Conservation (phyloP, 169 alveolate genomes). For the Toxoplasma gondii region DNA sequence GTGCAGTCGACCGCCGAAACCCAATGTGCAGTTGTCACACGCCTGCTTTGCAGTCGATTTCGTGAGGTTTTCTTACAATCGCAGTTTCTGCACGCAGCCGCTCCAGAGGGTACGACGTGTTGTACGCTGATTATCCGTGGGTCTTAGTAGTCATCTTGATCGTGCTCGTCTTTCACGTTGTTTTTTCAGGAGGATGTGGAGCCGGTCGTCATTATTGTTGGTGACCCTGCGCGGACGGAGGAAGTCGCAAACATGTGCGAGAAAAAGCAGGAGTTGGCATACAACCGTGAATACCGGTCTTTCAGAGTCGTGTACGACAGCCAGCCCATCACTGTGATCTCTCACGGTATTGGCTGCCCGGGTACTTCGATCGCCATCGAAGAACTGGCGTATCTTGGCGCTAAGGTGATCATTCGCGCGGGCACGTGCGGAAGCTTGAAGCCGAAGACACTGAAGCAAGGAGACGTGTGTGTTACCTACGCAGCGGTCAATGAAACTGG, state of each 20-base stretch:
- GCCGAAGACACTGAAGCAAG: slow-evolving; percentile 44
- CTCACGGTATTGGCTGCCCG: slow-evolving; percentile 68
- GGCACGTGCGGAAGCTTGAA: slow-evolving; percentile 69
- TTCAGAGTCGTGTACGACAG: slow-evolving; percentile 33
- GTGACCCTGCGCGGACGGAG: slow-evolving; percentile 67
- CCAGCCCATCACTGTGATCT: slow-evolving; percentile 41
- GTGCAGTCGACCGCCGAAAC: not conserved
- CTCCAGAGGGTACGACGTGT: not conserved
- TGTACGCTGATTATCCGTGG: not conserved
- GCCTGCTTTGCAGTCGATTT: not conserved
- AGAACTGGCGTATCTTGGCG: slow-evolving; percentile 63
- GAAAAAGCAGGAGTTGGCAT: slow-evolving; percentile 35
- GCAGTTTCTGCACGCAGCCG: not conserved
- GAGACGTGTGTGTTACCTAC: slow-evolving; percentile 51
- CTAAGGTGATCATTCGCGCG: slow-evolving; percentile 64
- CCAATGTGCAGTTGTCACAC: not conserved
- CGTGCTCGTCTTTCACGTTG: not conserved
- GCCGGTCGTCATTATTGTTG: slow-evolving; percentile 62
- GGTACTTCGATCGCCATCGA: slow-evolving; percentile 67
- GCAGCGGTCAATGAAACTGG: slow-evolving; percentile 63
- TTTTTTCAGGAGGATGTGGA: slow-evolving; percentile 54
- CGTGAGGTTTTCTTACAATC: not conserved
- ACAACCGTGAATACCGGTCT: slow-evolving; percentile 64
- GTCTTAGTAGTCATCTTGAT: not conserved
- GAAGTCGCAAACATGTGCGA: slow-evolving; percentile 46